Base-by-base conservation (phyloP, 495 filamentous ascomycete genomes). In the Aspergillus indologenus region DNA sequence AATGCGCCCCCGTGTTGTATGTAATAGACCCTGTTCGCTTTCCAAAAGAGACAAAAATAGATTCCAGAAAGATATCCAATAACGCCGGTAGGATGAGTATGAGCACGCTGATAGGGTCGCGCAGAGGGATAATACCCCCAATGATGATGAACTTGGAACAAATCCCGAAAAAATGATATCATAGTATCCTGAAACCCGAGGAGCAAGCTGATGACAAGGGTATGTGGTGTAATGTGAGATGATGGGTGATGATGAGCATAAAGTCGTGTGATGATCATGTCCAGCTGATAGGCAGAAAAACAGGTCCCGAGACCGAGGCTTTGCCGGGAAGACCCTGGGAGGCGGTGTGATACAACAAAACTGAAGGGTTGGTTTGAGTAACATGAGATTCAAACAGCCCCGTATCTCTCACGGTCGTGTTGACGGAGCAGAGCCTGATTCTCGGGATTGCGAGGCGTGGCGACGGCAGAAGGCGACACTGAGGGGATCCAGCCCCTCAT, bases 401-500 rank as follows among this genome's bases (percentile, higher is more conserved):
- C 75, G 51, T 77, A 77, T 60, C 66, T 66, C 14, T 63, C 66
- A 18, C 62, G 64, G 5, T 68, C 75, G 11, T 61, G 53, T 12
- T 60, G 34, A 40, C 12, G 62, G n/a, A 77, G 61, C n/a, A 77
- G 62, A 57, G 67, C 61, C 56, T 71, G 73, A 8, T 61, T 65
- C 45, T 77, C 75, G 6, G 34, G 34, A 21, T 77, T 71, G 22
- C 23, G 24, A 20, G 61, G 67, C n/a, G 57, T 20, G 40, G 47
- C 29, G 6, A 44, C 43, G 23, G 54, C 47, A 23, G 31, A 50
- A 18, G 43, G 71, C 21, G 74, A 74, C 14, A 69, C 56, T 5
- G 77, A 77, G 22, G 85, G 85, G 53, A 86, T 79, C 86, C 85
- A 87, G 17, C 85, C 85, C 31, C 86, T 77, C 86, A 89, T 89